A percentile compares a stretch with the other conserved stretches of the same genome.
phyloP scores from a whole-genome alignment of 768 basidiomycete genomes.

The Termitomyces eurrhizus region DNA sequence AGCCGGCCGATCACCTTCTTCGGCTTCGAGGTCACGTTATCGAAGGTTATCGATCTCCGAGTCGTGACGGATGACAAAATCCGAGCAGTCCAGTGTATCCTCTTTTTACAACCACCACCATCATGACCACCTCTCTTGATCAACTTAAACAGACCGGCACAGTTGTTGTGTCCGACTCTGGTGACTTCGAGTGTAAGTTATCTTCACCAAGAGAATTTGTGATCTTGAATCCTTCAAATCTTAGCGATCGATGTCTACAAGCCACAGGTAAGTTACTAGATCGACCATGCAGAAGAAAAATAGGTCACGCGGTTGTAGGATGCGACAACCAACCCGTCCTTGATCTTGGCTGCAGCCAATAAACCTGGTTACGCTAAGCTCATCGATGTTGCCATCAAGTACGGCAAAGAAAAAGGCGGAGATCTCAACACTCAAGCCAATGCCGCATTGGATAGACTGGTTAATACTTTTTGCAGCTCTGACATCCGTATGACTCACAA shows the following conservation, averaged over 20 bases:
- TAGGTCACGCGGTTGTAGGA: conserved; percentile 47
- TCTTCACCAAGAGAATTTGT: conserved; percentile 11
- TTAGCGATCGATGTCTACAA: conserved; percentile 94
- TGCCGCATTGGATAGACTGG: conserved; percentile 85
- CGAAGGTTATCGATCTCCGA: conserved; percentile 14
- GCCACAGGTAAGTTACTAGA: conserved; percentile 58
- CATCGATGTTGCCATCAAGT: conserved; percentile 70
- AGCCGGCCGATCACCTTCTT: neutral
- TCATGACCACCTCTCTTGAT: conserved; percentile 80
- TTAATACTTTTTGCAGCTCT: conserved; percentile 33
- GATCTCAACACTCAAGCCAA: conserved; percentile 71
- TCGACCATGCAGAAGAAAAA: neutral
- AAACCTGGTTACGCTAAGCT: conserved; percentile 82
- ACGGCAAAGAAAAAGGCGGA: conserved; percentile 80
- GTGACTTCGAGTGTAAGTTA: conserved; percentile 80
- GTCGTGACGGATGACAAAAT: conserved; percentile 11
- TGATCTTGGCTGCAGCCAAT: conserved; percentile 91
- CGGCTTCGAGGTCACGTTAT: conserved; percentile 9
- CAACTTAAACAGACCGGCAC: conserved; percentile 89
- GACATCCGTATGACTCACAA: neutral
- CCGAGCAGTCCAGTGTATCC: neutral
- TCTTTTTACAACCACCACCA: conserved; percentile 25
- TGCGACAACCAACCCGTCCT: conserved; percentile 96
- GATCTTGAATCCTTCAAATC: conserved; percentile 2
- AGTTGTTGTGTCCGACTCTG: conserved; percentile 95